These are phyloP conservation scores for Penicillium subrubescens DNA, from an alignment of 495 filamentous ascomycete genomes.

Conservation along the genomic window DNA sequence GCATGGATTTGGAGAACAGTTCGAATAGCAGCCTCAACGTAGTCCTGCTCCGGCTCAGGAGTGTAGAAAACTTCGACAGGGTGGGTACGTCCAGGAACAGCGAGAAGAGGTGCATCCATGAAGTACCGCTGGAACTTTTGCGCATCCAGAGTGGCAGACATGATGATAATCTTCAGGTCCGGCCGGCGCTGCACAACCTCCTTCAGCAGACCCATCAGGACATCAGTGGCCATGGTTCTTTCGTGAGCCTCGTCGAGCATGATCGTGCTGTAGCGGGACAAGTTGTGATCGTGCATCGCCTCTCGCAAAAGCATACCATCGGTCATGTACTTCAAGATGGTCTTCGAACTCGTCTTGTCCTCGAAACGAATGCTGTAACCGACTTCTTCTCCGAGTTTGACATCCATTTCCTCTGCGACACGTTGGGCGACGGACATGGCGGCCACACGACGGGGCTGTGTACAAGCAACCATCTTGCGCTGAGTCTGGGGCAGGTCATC, in stretches of 20 bases:
- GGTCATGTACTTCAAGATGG: constrained; percentile 98
- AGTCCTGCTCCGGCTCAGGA: constrained; percentile 92
- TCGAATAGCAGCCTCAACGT: constrained; percentile 90
- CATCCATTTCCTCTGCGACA: constrained; percentile 97
- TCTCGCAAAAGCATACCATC: constrained; percentile 98
- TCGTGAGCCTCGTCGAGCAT: constrained; percentile 99
- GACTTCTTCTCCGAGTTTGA: constrained; percentile 89
- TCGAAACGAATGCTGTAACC: constrained; percentile 99
- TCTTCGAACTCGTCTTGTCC: constrained; percentile 88
- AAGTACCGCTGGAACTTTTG: constrained; percentile 99
- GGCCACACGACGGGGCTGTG: constrained; percentile 95
- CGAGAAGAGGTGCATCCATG: constrained; percentile 86
- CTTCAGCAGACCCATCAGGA: constrained; percentile 93
- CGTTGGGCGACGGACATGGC: constrained; percentile 99
- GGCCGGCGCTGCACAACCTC: constrained; percentile 75
- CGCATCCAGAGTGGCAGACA: constrained; percentile 96
- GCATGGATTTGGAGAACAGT: constrained; percentile 97
- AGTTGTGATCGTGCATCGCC: constrained; percentile 94
- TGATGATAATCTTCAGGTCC: constrained; percentile 95
- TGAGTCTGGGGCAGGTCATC: constrained; percentile 90
- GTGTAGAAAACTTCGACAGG: constrained; percentile 99
- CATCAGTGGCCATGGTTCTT: constrained; percentile 91
- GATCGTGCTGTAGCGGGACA: constrained; percentile 92
- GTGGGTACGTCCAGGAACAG: constrained; percentile 93
- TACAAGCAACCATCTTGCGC: constrained; percentile 92